These are phyloP conservation scores for Gossypium australe DNA, from an alignment of 345 rosid species.

Conservation along the genomic window DNA sequence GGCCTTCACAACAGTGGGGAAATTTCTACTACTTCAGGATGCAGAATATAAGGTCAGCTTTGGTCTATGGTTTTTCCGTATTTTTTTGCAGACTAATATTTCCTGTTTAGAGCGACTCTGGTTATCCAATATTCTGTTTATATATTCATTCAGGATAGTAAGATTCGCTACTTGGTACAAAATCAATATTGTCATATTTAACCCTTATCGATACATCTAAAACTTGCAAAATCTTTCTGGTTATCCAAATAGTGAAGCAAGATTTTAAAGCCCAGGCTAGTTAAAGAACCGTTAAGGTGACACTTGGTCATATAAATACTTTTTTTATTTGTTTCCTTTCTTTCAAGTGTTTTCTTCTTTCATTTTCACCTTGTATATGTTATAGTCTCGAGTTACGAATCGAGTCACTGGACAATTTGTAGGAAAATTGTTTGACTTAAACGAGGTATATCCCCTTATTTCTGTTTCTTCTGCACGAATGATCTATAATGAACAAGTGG, in stretches of 20 bases:
- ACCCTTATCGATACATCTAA: not conserved
- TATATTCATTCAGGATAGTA: not conserved
- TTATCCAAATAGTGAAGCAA: not conserved
- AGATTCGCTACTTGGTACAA: not conserved
- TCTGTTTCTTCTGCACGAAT: too few relatives aligned
- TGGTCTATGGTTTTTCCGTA: not conserved
- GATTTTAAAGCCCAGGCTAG: not conserved
- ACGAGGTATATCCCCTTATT: too few relatives aligned
- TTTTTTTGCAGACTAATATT: not conserved
- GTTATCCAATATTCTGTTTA: not conserved
- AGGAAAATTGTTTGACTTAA: too few relatives aligned
- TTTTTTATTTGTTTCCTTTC: not conserved
- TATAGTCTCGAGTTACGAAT: not conserved
- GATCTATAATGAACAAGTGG: too few relatives aligned
- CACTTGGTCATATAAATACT: not conserved
- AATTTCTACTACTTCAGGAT: slow-evolving; percentile 93
- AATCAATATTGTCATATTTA: not conserved
- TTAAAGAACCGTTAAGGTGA: not conserved
- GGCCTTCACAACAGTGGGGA: slow-evolving; percentile 93
- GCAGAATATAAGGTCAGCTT: slow-evolving; percentile 81
- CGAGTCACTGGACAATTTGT: too few relatives aligned
- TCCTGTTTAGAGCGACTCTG: slow-evolving; percentile 1
- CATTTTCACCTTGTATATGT: not conserved
- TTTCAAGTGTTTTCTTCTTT: not conserved
- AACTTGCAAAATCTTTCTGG: not conserved